Evolutionary conservation across 2,329 filamentous ascomycete species (phyloP).

Genomic region (Cordyceps fumosorosea): DNA sequence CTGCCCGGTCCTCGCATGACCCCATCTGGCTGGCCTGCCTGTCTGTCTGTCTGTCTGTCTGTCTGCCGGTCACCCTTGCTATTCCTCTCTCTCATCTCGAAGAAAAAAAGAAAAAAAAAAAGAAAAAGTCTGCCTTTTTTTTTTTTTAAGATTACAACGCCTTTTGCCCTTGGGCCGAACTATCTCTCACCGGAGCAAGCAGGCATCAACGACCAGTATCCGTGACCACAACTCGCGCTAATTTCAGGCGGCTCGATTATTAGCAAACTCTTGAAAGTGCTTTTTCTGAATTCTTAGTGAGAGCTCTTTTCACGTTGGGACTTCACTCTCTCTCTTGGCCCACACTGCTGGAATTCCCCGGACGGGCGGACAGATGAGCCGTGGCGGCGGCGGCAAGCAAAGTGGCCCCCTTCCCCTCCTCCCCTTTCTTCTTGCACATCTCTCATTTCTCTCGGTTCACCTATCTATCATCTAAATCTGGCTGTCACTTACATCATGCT

Average conservation of each 20-base stretch:
- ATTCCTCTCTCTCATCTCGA: not conserved
- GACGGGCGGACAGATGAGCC: conserved; percentile 14
- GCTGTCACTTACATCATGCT: not conserved
- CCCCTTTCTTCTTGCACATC: not conserved
- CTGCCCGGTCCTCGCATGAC: not conserved
- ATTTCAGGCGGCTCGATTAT: not conserved
- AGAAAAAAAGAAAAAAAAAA: not conserved
- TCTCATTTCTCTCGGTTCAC: too few species aligned
- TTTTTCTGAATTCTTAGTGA: not conserved
- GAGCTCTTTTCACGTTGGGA: too few species aligned
- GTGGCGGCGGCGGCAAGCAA: conserved; percentile 9
- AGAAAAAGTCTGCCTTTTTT: not conserved
- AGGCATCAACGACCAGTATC: not conserved
- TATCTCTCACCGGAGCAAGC: not conserved
- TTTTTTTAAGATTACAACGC: not conserved
- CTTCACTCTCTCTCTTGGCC: not conserved
- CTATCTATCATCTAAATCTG: not conserved
- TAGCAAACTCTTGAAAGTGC: not conserved
- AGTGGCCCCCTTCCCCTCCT: not conserved
- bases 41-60: not conserved
- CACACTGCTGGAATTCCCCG: conserved; percentile 7
- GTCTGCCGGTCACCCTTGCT: not conserved
- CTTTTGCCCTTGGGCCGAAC: not conserved
- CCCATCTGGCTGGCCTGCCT: not conserved
- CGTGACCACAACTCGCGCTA: not conserved